Evolutionary conservation across 2,329 filamentous ascomycete genomes (phyloP).

Genomic region (Alternaria ventricosa): DNA sequence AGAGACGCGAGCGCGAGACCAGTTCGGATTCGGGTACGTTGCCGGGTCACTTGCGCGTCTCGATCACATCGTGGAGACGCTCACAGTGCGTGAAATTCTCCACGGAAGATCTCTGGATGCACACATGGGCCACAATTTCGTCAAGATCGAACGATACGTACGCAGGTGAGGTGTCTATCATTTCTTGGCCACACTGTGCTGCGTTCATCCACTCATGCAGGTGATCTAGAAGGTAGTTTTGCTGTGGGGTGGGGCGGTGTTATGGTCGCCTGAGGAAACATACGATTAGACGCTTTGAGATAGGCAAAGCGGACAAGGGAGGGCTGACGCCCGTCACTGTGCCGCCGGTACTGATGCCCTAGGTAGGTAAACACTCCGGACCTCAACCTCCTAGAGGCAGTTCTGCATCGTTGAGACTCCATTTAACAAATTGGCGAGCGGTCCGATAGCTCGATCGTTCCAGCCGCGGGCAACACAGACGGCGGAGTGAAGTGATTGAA

Average conservation of each 20-base stretch:
- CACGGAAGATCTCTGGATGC: conserved; percentile 2
- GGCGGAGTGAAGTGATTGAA: not conserved
- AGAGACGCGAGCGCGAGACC: conserved; percentile 3
- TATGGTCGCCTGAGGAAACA: conserved; percentile 15
- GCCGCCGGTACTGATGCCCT: conserved; percentile 10
- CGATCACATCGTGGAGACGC: not conserved
- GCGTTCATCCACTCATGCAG: conserved; percentile 8
- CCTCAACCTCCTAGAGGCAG: not conserved
- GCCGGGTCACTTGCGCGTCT: conserved; percentile 6
- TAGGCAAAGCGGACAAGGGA: conserved; percentile 2
- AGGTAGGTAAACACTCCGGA: conserved; percentile 8
- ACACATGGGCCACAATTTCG: conserved; percentile 4
- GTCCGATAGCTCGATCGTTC: conserved; percentile 6
- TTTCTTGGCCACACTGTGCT: conserved; percentile 5
- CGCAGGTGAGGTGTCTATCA: conserved; percentile 5
- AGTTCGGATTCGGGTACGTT: conserved; percentile 1
- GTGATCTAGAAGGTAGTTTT: conserved; percentile 2
- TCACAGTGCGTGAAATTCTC: conserved; percentile 1
- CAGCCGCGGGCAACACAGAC: conserved; percentile 1
- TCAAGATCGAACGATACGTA: conserved; percentile 10
- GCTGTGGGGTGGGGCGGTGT: conserved; percentile 14
- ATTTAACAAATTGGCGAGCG: conserved; percentile 1
- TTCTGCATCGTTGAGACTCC: not conserved
- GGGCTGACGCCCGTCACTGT: conserved; percentile 4
- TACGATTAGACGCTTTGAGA: conserved; percentile 14